Conservation (phyloP, 2,329 filamentous ascomycete species). For the Apiospora rasikravindrae region DNA sequence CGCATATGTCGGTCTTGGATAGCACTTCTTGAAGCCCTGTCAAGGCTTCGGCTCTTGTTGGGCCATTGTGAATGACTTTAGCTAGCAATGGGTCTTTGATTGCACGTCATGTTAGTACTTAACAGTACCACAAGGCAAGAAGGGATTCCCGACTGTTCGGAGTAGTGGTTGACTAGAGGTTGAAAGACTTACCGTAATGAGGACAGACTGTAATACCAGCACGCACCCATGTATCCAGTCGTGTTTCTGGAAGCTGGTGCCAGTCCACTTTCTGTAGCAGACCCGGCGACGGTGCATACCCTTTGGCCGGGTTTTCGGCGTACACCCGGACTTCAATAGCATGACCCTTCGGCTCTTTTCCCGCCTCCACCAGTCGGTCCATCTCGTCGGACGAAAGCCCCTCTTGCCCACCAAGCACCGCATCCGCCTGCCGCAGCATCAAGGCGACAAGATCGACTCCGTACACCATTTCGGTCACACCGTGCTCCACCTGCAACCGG, state of each 20-base stretch:
- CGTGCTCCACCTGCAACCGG: slow-evolving; percentile 77
- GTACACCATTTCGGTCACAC: slow-evolving; percentile 79
- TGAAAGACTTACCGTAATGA: slow-evolving; percentile 51
- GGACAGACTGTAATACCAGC: slow-evolving; percentile 61
- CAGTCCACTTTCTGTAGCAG: slow-evolving; percentile 62
- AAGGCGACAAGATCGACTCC: slow-evolving; percentile 72
- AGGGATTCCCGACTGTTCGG: slow-evolving; percentile 28
- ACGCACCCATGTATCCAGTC: slow-evolving; percentile 69
- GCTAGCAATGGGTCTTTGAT: neutral
- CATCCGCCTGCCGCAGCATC: slow-evolving; percentile 46
- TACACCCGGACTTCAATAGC: slow-evolving; percentile 49
- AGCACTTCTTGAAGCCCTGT: neutral
- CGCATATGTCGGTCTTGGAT: neutral
- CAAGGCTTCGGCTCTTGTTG: neutral
- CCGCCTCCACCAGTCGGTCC: slow-evolving; percentile 19
- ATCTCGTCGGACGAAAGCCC: slow-evolving; percentile 29
- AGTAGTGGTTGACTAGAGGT: slow-evolving; percentile 24
- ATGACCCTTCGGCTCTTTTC: slow-evolving; percentile 32
- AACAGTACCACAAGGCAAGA: no score
- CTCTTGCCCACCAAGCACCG: slow-evolving; percentile 30
- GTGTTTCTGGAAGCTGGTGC: slow-evolving; percentile 50
- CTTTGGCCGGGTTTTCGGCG: slow-evolving; percentile 58
- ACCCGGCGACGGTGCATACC: slow-evolving; percentile 65
- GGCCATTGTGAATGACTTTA: neutral
- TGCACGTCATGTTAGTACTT: neutral